Conservation (phyloP, 257 asterid species). For the Paraleonurus japonicus region DNA sequence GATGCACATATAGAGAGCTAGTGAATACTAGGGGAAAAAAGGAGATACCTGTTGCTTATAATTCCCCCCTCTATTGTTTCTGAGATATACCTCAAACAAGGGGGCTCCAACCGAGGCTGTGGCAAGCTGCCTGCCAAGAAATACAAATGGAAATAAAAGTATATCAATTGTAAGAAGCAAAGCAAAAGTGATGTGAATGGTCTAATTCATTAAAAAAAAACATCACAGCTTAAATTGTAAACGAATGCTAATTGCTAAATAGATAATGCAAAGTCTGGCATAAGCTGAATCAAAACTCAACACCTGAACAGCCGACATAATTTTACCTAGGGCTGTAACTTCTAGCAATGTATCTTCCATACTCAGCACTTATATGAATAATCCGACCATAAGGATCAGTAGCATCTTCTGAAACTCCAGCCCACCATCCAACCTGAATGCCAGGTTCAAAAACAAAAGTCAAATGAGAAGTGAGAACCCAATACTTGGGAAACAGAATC, state of each 20-base stretch:
- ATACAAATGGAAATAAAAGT: slow-evolving; percentile 29
- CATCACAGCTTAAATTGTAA: background rate
- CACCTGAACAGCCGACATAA: slow-evolving; percentile 18
- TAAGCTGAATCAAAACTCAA: slow-evolving; percentile 10
- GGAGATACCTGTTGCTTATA: slow-evolving; percentile 77
- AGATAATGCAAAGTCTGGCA: background rate
- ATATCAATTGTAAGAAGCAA: slow-evolving; percentile 7
- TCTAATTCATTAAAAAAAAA: background rate
- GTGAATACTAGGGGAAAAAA: slow-evolving; percentile 18
- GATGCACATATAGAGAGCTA: slow-evolving; percentile 13
- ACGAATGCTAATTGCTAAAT: background rate
- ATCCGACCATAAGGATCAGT: slow-evolving; percentile 86
- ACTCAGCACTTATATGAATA: slow-evolving; percentile 79
- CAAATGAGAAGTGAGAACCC: slow-evolving; percentile 14
- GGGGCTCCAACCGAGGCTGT: slow-evolving; percentile 73
- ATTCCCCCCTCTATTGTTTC: slow-evolving; percentile 50
- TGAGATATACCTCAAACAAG: slow-evolving; percentile 82
- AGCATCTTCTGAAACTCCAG: slow-evolving; percentile 78
- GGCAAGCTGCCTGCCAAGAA: slow-evolving; percentile 79
- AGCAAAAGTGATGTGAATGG: background rate
- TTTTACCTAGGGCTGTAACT: slow-evolving; percentile 90
- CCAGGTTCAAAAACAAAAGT: slow-evolving; percentile 30
- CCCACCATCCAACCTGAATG: slow-evolving; percentile 98
- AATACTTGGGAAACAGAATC: background rate
- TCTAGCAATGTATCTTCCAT: slow-evolving; percentile 90